These are phyloP conservation scores for Sporothrix brasiliensis DNA, from an alignment of 2,329 filamentous ascomycete species.

Conservation along the genomic window DNA sequence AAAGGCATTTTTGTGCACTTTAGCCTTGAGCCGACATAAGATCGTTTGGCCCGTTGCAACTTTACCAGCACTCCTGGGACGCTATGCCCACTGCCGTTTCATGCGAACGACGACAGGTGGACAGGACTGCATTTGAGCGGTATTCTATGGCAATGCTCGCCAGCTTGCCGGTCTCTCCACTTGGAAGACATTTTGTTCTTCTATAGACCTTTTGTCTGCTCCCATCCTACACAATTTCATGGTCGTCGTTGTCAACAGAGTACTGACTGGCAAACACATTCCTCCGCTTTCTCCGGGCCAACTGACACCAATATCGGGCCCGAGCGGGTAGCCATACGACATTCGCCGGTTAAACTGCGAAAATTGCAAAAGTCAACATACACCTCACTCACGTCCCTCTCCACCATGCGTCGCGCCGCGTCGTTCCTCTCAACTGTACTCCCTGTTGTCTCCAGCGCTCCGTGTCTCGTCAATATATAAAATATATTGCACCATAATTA, in stretches of 20 bases:
- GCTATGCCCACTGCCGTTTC: constrained; percentile 3
- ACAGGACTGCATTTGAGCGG: neutral
- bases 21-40: constrained; percentile 16
- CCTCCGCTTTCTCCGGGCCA: constrained; percentile 20
- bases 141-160: neutral
- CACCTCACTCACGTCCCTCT: constrained; percentile 1
- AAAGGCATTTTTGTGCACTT: neutral
- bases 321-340: constrained; percentile 22
- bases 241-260: neutral
- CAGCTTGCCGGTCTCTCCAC: neutral
- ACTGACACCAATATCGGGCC: constrained; percentile 28
- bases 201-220: neutral
- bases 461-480: neutral
- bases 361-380: neutral
- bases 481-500: constrained; percentile 24
- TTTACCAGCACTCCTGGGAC: neutral
- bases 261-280: neutral
- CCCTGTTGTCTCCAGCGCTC: neutral
- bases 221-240: neutral
- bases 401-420: constrained; percentile 16
- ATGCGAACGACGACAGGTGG: neutral
- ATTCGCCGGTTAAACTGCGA: constrained; percentile 20
- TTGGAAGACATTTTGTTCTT: neutral
- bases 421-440: neutral
- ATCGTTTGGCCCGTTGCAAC: neutral